Percentiles rank a stretch among this genome's conserved stretches.
These are phyloP conservation scores for Xylaria sp. DNA, from an alignment of 2,329 filamentous ascomycete species.

Conservation along the genomic window DNA sequence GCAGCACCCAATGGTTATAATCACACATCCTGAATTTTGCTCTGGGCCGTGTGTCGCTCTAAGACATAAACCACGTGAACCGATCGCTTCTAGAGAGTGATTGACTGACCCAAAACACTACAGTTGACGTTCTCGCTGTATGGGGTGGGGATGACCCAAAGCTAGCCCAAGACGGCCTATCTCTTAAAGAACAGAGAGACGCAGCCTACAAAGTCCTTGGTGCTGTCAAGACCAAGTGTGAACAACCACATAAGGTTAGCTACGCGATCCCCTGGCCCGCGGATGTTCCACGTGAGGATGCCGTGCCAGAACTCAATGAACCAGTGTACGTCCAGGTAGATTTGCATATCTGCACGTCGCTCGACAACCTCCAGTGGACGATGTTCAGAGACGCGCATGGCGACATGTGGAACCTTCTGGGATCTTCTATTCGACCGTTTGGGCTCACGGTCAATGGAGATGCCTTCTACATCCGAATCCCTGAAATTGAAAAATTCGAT, in stretches of 20 bases:
- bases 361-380: slow-evolving; percentile 61
- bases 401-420: slow-evolving; percentile 71
- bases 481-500: slow-evolving; percentile 68
- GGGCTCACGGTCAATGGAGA: slow-evolving; percentile 70
- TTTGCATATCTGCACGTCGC: slow-evolving; percentile 58
- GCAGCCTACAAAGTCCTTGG: slow-evolving; percentile 49
- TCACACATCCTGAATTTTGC: not conserved
- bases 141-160: slow-evolving; percentile 39
- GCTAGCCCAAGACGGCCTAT: too few relatives aligned
- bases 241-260: slow-evolving; percentile 41
- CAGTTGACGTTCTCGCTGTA: slow-evolving; percentile 69
- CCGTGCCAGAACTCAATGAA: not conserved
- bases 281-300: slow-evolving; percentile 8
- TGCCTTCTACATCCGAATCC: slow-evolving; percentile 69
- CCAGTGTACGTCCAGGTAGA: slow-evolving; percentile 71
- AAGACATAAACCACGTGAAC: not conserved
- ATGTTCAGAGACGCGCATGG: slow-evolving; percentile 73
- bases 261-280: slow-evolving; percentile 63
- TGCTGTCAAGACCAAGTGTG: slow-evolving; percentile 49
- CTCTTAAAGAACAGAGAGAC: slow-evolving; percentile 29
- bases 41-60: not conserved
- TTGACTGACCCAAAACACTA: not conserved
- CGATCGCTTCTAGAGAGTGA: not conserved
- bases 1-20: not conserved
- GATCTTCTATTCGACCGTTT: slow-evolving; percentile 65